A percentile compares a stretch with the other conserved stretches of the same genome.
Conservation (phyloP, 345 rosid species). For the Lepidium africanum region DNA sequence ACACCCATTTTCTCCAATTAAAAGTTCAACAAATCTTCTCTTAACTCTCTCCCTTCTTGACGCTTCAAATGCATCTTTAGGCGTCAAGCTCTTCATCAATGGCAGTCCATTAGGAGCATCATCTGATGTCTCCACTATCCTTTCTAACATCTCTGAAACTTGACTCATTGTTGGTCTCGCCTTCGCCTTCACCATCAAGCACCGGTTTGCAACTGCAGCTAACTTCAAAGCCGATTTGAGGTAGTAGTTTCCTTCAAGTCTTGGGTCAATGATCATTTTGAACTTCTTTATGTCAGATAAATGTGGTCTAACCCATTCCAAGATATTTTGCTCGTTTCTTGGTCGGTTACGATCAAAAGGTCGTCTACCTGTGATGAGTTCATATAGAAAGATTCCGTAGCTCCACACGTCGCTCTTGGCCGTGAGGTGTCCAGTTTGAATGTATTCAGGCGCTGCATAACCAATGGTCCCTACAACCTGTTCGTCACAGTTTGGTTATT, state of each 20-base stretch:
- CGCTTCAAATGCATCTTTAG: constrained; percentile 27
- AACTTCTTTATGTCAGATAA: constrained; percentile 62
- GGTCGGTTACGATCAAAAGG: constrained; percentile 82
- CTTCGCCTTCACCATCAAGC: constrained; percentile 59
- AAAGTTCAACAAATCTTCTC: constrained; percentile 41
- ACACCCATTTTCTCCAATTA: constrained; percentile 46
- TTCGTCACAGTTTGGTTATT: not conserved
- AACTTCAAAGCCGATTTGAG: constrained; percentile 62
- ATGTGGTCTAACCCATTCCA: constrained; percentile 92
- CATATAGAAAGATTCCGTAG: constrained; percentile 81
- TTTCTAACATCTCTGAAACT: constrained; percentile 59
- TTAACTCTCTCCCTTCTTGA: constrained; percentile 42
- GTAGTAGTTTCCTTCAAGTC: constrained; percentile 64
- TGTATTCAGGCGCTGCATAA: constrained; percentile 91
- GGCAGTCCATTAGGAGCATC: constrained; percentile 34
- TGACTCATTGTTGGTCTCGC: constrained; percentile 76
- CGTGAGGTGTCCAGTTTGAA: constrained; percentile 82
- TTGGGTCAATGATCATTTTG: constrained; percentile 69
- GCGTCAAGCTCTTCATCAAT: constrained; percentile 26
- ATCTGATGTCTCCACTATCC: constrained; percentile 44
- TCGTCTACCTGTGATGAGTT: constrained; percentile 87
- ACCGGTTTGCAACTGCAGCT: constrained; percentile 71
- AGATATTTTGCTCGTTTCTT: constrained; percentile 71
- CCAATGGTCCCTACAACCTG: constrained; percentile 96
- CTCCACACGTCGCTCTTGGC: constrained; percentile 85